Percentiles rank a stretch among this genome's conserved stretches.
These are phyloP conservation scores for Dryas alaskensis DNA, from an alignment of 306 rosid genomes.

Conservation along the genomic window DNA sequence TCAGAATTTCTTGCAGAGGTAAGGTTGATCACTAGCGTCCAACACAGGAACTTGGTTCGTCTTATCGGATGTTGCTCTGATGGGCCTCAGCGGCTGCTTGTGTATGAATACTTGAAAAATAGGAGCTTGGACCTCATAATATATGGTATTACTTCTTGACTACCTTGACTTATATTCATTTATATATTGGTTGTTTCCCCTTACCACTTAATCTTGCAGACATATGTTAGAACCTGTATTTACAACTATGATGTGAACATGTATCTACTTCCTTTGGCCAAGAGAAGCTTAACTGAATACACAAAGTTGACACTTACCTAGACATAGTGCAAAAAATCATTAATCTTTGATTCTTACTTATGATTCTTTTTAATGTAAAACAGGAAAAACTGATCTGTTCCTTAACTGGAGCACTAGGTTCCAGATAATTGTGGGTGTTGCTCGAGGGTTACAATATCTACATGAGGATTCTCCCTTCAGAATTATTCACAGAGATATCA, in stretches of 20 bases:
- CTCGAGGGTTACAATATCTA: constrained; percentile 83
- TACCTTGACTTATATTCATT: background rate
- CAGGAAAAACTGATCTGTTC: constrained; percentile 55
- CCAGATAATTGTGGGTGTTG: constrained; percentile 78
- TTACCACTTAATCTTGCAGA: background rate
- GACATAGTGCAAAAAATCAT: background rate
- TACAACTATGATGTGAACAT: no score
- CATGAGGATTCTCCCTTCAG: constrained; percentile 87
- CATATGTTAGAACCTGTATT: no score
- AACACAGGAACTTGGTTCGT: constrained; percentile 84
- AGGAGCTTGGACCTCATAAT: constrained; percentile 69
- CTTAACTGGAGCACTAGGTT: constrained; percentile 68
- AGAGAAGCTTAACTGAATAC: background rate
- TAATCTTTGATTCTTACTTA: background rate
- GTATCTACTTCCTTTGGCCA: background rate
- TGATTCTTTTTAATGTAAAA: constrained; percentile 16
- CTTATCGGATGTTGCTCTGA: constrained; percentile 83
- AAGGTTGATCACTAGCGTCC: constrained; percentile 81
- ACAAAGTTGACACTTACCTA: background rate
- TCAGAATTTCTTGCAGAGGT: constrained; percentile 78
- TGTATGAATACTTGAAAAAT: constrained; percentile 83
- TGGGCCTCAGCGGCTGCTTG: constrained; percentile 78
- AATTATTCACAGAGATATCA: constrained; percentile 86
- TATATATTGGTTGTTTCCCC: background rate
- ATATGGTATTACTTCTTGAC: constrained; percentile 43